Evolutionary conservation across 495 filamentous ascomycete genomes (phyloP).

Genomic region (Aspergillus homomorphus): DNA sequence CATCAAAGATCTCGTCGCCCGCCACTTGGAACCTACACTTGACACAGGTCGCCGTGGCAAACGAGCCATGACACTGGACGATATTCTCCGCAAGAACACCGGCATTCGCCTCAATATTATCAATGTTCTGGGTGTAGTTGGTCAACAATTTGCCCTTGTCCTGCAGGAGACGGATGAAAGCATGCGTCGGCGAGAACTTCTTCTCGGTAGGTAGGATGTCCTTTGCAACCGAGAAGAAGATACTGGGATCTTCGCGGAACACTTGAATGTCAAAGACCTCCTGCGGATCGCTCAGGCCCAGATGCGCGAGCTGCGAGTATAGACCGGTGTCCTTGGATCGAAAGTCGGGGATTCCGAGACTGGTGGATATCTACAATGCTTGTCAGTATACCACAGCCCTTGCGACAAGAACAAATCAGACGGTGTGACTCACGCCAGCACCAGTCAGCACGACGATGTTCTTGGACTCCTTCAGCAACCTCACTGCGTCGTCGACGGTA

Average conservation of each 20-base stretch:
- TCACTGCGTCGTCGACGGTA: slow-evolving; percentile 81
- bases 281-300: slow-evolving; percentile 79
- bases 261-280: slow-evolving; percentile 89
- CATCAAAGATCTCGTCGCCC: slow-evolving; percentile 72
- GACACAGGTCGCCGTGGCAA: slow-evolving; percentile 86
- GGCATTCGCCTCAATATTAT: slow-evolving; percentile 89
- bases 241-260: slow-evolving; percentile 81
- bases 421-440: slow-evolving; percentile 60
- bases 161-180: slow-evolving; percentile 93
- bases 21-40: slow-evolving; percentile 75
- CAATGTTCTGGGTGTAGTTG: slow-evolving; percentile 98
- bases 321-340: slow-evolving; percentile 65
- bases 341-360: slow-evolving; percentile 66
- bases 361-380: slow-evolving; percentile 62
- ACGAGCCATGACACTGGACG: slow-evolving; percentile 94
- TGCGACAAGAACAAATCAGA: neutral
- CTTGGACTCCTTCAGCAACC: slow-evolving; percentile 64
- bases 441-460: slow-evolving; percentile 95
- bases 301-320: slow-evolving; percentile 69
- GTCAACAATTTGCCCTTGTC: slow-evolving; percentile 86
- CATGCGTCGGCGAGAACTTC: slow-evolving; percentile 85
- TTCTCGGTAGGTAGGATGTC: slow-evolving; percentile 78
- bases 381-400: slow-evolving; percentile 1
- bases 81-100: slow-evolving; percentile 81
- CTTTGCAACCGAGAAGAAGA: slow-evolving; percentile 89